Conservation (phyloP, 2,329 filamentous ascomycete species). For the Aspergillus pseudotamarii region DNA sequence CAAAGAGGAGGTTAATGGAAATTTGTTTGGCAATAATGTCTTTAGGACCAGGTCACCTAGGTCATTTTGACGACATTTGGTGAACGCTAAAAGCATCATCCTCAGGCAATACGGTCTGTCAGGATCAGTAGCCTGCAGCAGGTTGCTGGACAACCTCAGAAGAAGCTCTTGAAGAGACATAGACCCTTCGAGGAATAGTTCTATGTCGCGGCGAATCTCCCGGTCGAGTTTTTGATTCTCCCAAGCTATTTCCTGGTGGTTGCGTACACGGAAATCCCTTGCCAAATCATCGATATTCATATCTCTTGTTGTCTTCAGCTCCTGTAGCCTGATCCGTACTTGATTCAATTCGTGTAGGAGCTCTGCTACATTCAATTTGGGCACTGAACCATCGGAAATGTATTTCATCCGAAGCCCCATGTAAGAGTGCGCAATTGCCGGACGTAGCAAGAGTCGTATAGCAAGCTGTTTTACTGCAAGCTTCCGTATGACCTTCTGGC, state of each 20-base stretch:
- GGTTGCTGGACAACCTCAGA: conserved; percentile 37
- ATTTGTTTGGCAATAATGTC: conserved; percentile 41
- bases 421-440: conserved; percentile 43
- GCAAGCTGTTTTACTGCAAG: conserved; percentile 44
- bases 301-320: conserved; percentile 29
- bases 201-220: conserved; percentile 33
- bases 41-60: conserved; percentile 41
- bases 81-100: conserved; percentile 42
- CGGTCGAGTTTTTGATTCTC: conserved; percentile 29
- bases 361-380: conserved; percentile 32
- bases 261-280: conserved; percentile 27
- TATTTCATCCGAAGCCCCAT: conserved; percentile 37
- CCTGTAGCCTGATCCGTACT: conserved; percentile 34
- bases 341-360: conserved; percentile 38
- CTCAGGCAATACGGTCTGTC: conserved; percentile 38
- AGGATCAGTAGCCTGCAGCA: conserved; percentile 39
- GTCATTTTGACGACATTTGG: conserved; percentile 42
- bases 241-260: conserved; percentile 19
- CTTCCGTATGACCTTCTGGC: conserved; percentile 42
- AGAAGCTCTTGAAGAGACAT: conserved; percentile 41
- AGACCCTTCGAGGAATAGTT: conserved; percentile 29
- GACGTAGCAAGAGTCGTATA: conserved; percentile 42
- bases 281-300: conserved; percentile 36
- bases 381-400: conserved; percentile 29
- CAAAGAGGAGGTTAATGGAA: conserved; percentile 37